Base-by-base conservation (phyloP, 345 rosid species). In the Arabis alpina region DNA sequence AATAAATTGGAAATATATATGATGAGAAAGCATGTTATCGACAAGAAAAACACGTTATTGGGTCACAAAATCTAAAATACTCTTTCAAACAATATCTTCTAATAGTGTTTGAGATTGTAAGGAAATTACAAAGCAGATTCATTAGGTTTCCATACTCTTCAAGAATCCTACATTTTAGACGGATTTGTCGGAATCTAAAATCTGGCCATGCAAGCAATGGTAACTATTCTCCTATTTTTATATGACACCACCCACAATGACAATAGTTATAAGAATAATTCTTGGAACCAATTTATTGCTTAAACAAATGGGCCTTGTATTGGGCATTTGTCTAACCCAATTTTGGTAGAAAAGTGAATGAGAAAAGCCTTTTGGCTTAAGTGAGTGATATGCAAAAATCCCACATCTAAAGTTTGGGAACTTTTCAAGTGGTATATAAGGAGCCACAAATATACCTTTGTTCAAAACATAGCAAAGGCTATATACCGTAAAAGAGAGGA, bases 211-310 rank as follows among this genome's bases (percentile, higher is more conserved):
- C 54, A 50, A 53, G 62, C 54, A 50, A 53, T 50, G 58, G 60
- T 23, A 57, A 49, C 57, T 49, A 57, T 19, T 49, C 5, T 28
- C 32, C 23, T 28, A 28, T 45, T 9, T 54, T 48, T 10, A 65
- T 30, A 57, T 59, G 47, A 41, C 30, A 65, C 65, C 65, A 66
- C 32, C 47, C 30, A 73, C 19, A 66, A 66, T 58, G 48, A 56
- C 49, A n/a, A 64, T 48, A 65, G 14, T 50, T 45, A 16, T 27
- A 72, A 72, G 59, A 40, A 39, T 14, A n/a, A n/a, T n/a, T n/a
- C n/a, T n/a, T n/a, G n/a, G n/a, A n/a, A n/a, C n/a, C n/a, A n/a
- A n/a, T n/a, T n/a, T n/a, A n/a, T n/a, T n/a, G n/a, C n/a, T n/a
- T n/a, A n/a, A n/a, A n/a, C n/a, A n/a, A n/a, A n/a, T n/a, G n/a